Percentiles rank a stretch among this genome's conserved stretches.
Evolutionary conservation across 2,329 filamentous ascomycete genomes (phyloP).

Genomic region (Penicillium sp.): DNA sequence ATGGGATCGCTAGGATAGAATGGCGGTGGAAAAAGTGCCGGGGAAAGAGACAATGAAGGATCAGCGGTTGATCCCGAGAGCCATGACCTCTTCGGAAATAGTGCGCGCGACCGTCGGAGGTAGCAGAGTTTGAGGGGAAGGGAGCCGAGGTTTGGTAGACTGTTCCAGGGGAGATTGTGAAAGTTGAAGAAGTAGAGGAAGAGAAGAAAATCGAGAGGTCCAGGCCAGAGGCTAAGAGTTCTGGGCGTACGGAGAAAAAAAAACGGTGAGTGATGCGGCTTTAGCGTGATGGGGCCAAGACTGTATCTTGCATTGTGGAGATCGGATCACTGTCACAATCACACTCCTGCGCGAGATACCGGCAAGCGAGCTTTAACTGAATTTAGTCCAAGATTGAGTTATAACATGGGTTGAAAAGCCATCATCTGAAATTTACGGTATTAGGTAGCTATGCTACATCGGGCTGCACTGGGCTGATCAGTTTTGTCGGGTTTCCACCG

Average conservation of each 20-base stretch:
- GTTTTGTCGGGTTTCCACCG: not conserved
- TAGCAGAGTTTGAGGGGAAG: not conserved
- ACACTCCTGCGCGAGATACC: constrained; percentile 1
- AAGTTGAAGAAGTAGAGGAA: not conserved
- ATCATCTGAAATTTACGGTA: not conserved
- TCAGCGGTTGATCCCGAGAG: constrained; percentile 24
- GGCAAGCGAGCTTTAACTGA: not conserved
- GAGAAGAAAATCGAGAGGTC: not conserved
- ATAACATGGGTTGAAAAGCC: not conserved
- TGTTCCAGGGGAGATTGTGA: not conserved
- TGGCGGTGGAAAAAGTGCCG: constrained; percentile 16
- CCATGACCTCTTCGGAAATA: constrained; percentile 18
- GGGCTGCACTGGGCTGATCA: not conserved
- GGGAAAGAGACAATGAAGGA: constrained; percentile 12
- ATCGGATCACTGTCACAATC: constrained; percentile 10
- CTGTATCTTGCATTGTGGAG: constrained; percentile 23
- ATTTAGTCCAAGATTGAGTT: not conserved
- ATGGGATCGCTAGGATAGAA: not conserved
- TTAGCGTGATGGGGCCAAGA: constrained; percentile 26
- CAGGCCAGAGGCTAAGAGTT: not conserved
- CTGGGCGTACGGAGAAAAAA: constrained; percentile 13
- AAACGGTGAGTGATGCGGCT: constrained; percentile 24
- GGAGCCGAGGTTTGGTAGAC: not conserved
- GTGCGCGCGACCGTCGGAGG: constrained; percentile 13
- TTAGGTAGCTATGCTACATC: not conserved